Evolutionary conservation across 2,329 filamentous ascomycete genomes (phyloP).

Genomic region (Aaosphaeria arxii): DNA sequence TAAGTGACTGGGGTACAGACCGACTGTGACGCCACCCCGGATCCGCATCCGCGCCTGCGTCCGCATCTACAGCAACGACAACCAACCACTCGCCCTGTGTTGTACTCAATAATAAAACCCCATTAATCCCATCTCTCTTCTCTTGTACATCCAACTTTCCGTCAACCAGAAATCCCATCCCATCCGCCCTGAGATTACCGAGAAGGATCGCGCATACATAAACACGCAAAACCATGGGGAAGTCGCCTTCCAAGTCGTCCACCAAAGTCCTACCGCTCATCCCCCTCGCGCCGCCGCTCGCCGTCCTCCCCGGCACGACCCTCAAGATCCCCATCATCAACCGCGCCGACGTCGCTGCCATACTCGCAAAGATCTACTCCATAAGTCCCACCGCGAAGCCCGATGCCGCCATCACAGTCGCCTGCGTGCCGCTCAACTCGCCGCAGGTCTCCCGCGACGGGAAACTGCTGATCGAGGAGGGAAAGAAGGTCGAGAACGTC

Average conservation of each 20-base stretch:
- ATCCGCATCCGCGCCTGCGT: no score
- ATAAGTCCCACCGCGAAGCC: slow-evolving; percentile 64
- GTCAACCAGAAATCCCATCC: no score
- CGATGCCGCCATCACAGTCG: slow-evolving; percentile 71
- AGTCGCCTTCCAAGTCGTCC: slow-evolving; percentile 21
- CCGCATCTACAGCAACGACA: no score
- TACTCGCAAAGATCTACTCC: slow-evolving; percentile 82
- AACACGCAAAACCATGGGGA: slow-evolving; percentile 24
- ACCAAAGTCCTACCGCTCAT: slow-evolving; percentile 66
- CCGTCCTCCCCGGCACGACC: slow-evolving; percentile 82
- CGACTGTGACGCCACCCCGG: no score
- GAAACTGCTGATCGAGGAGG: slow-evolving; percentile 67
- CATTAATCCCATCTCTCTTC: no score
- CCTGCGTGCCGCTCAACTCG: slow-evolving; percentile 81
- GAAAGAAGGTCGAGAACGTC: slow-evolving; percentile 35
- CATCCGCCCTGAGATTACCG: no score
- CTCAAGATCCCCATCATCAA: slow-evolving; percentile 80
- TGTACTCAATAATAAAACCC: no score
- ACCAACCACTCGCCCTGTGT: no score
- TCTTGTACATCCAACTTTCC: no score
- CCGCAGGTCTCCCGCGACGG: slow-evolving; percentile 71
- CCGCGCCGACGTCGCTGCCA: slow-evolving; percentile 82
- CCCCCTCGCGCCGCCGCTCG: slow-evolving; percentile 73
- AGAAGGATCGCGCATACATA: no score
- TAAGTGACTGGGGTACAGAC: no score